These are phyloP conservation scores for Chlamydomonas sp. DNA, from an alignment of 139 green algal genomes.

Conservation along the genomic window DNA sequence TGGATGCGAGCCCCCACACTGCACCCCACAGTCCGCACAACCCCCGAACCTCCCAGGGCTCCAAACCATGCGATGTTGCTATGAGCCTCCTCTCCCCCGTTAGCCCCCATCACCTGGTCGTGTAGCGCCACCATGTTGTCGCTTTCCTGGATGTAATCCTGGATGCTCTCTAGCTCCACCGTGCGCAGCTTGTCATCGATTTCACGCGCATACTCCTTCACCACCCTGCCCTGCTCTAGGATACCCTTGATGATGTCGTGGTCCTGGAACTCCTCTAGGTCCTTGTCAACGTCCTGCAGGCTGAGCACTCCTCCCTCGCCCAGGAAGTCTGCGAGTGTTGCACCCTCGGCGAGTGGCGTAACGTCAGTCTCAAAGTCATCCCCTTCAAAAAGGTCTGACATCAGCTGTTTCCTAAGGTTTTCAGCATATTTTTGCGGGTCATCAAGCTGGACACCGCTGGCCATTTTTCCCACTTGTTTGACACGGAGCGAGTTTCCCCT, in stretches of 20 bases:
- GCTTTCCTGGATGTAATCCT: conserved; percentile 94
- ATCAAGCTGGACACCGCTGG: neutral
- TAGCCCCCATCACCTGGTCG: conserved; percentile 66
- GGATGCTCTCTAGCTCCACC: conserved; percentile 92
- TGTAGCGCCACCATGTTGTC: conserved; percentile 92
- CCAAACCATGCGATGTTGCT: too few species aligned
- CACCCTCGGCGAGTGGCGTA: neutral
- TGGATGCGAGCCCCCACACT: too few species aligned
- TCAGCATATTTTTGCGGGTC: conserved; percentile 55
- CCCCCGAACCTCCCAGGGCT: too few species aligned
- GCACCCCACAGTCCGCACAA: too few species aligned
- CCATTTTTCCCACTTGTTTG: neutral
- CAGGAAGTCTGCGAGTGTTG: conserved; percentile 7
- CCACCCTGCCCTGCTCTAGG: conserved; percentile 73
- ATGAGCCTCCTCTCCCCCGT: too few species aligned
- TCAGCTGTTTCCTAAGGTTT: conserved; percentile 49
- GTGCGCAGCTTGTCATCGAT: conserved; percentile 86
- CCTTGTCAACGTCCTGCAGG: conserved; percentile 66
- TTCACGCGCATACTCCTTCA: conserved; percentile 81
- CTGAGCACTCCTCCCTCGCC: conserved; percentile 14
- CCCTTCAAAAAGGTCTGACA: conserved; percentile 60
- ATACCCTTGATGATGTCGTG: conserved; percentile 86
- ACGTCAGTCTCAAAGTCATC: conserved; percentile 44
- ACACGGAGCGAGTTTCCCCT: too few species aligned
- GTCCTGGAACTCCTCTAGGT: conserved; percentile 81